These are phyloP conservation scores for Mallotus japonicus DNA, from an alignment of 441 rosid genomes.

Conservation along the genomic window DNA sequence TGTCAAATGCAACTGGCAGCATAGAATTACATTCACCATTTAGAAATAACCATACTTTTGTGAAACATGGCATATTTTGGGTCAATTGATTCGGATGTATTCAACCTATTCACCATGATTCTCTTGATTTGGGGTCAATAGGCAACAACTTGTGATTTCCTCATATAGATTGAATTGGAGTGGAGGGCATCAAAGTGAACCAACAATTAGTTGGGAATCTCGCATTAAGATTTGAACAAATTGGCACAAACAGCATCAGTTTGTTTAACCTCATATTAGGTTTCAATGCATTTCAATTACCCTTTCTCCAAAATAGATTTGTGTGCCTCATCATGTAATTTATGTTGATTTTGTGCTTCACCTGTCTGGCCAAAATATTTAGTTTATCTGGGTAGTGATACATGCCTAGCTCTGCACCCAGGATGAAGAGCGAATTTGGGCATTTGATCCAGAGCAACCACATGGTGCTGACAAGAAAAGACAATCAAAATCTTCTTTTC, in stretches of 20 bases:
- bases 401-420: conserved; percentile 21
- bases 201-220: neutral
- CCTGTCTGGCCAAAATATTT: neutral
- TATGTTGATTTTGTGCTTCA: neutral
- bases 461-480: conserved; percentile 23
- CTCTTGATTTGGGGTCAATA: neutral
- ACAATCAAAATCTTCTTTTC: conserved; percentile 30
- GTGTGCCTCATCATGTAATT: neutral
- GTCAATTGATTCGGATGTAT: neutral
- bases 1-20: neutral
- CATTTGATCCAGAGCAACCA: conserved; percentile 23
- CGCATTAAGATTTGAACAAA: neutral
- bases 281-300: neutral
- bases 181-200: neutral
- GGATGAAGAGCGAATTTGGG: conserved; percentile 38
- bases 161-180: neutral
- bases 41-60: neutral
- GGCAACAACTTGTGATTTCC: neutral
- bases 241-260: neutral
- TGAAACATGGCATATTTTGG: neutral
- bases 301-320: neutral
- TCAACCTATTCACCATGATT: neutral
- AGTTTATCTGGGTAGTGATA: neutral
- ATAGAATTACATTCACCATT: neutral
- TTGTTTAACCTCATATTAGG: neutral